Evolutionary conservation across 805 yeast species (phyloP), one percentile per base, ranked within the genome.

Genomic region (Barnettozyma botsteinii): DNA sequence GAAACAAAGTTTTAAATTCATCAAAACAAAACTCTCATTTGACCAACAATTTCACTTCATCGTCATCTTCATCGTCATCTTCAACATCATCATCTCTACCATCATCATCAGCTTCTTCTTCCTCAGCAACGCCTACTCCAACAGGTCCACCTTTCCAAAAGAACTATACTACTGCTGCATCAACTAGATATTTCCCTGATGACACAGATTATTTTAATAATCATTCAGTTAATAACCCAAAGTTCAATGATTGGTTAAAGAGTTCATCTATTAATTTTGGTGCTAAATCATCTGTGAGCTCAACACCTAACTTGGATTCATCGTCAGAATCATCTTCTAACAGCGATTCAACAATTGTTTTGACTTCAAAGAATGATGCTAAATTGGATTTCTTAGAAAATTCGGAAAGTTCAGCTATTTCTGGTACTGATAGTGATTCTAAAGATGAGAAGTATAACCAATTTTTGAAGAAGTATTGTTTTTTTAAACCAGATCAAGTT

Each of bases 401-500:
- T n/a, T n/a, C n/a, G n/a, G 34, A 34, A 14, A 20, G n/a, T 26
- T 26, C 30, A 8, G 12, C 13, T 15, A 17, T 6, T 14, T 11
- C 24, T 11, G 33, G 4, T 22, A 29, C 15, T 13, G 29, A 38
- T n/a, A 26, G 24, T 17, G 36, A 31, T 21, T 27, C 30, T n/a
- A 14, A 24, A 10, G 33, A 35, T 29, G 42, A 46, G 20, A 38
- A 50, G 2, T 53, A 53, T 29, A 40, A 51, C 27, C 53, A 51
- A 13, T 52, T 55, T 31, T 45, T 55, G 44, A 51, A 52, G 30
- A 52, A 52, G 40, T 55, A 53, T 33, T 55, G 59, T 38, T 55
- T 51, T 39, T 55, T 45, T 45, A 51, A 50, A 20, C 46, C 53
- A 24, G 55, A 47, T 18, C 48, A 43, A 18, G 30, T 44, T 7